phyloP scores from a whole-genome alignment of 495 filamentous ascomycete species.

The Trichoderma reesei region DNA sequence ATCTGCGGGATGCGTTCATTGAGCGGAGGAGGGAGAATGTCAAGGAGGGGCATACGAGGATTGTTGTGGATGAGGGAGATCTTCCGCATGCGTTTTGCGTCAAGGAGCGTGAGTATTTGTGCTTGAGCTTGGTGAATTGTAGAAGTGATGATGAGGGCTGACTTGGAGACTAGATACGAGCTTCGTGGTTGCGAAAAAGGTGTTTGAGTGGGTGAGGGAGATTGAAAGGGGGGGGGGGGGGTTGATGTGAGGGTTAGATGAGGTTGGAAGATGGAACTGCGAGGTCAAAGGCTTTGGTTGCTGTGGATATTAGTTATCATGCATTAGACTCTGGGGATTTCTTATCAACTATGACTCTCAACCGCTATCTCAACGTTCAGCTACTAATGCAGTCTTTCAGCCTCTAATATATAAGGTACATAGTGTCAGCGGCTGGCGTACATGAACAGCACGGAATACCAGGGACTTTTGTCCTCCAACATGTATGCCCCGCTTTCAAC shows the following conservation, averaged over 20 bases:
- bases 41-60: conserved; percentile 41
- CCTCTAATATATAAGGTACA: too few species aligned
- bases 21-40: conserved; percentile 25
- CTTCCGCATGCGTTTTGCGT: conserved; percentile 80
- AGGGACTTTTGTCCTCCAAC: too few species aligned
- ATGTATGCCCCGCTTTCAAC: too few species aligned
- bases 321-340: too few species aligned
- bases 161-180: conserved; percentile 40
- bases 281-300: too few species aligned
- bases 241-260: neutral
- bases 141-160: conserved; percentile 4
- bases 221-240: conserved; percentile 25
- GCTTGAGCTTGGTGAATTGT: conserved; percentile 7
- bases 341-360: too few species aligned
- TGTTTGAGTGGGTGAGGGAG: conserved; percentile 49
- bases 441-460: neutral
- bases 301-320: too few species aligned
- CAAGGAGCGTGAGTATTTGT: conserved; percentile 35
- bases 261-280: neutral
- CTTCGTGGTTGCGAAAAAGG: conserved; percentile 56
- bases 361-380: too few species aligned
- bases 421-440: too few species aligned
- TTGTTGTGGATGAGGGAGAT: conserved; percentile 63
- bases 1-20: conserved; percentile 67
- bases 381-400: too few species aligned